Base-by-base conservation (phyloP, 495 filamentous ascomycete species). In the Aspergillus steynii region DNA sequence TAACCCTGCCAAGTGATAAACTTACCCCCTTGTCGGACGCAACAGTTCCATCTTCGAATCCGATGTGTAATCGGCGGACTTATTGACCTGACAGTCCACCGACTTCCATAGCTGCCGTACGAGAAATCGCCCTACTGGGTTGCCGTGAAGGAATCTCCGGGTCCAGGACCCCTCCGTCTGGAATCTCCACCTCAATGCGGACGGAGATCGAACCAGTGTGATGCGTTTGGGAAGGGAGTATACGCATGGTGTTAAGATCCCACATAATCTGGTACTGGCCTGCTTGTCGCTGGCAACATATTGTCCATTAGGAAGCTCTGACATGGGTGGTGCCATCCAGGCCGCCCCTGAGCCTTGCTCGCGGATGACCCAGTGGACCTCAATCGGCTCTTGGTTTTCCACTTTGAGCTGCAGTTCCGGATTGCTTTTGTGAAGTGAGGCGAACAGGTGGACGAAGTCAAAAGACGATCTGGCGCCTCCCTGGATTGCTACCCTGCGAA, bases 361-460 rank as follows among this genome's bases (percentile, higher is more conserved):
- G 55, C 90, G 80, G 54, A 96, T 90, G 0, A 94, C 77, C 90
- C 87, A 91, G 56, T 90, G 76, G 0, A 95, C 86, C 25, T 70
- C 50, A 7, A 75, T 53, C 78, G 74, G 56, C 79, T 71, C 5
- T 78, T 86, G 9, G 69, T 77, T 2, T 5, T 42, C 57, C 7
- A 31, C 29, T 3, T 60, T 47, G 1, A 72, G 53, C 20, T 65
- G 62, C 25, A 65, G 42, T 1, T 54, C 53, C 2, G 61, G 50
- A 7, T 57, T 60, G 0, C 67, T 67, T 8, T 56, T 65, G 49
- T 74, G 71, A 0, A 74, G 56, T 0, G 79, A 78, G 2, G 84
- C 88, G 65, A 86, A 89, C 7, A 81, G 78, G 61, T 91, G 90
- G 0, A 86, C 88, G 2, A 85, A 79, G 71, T 93, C 90, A 73